A percentile compares a stretch with the other conserved stretches of the same genome.
Conservation (phyloP, 1,139 yeast genomes). For the Sugiyamaella neomexicana region DNA sequence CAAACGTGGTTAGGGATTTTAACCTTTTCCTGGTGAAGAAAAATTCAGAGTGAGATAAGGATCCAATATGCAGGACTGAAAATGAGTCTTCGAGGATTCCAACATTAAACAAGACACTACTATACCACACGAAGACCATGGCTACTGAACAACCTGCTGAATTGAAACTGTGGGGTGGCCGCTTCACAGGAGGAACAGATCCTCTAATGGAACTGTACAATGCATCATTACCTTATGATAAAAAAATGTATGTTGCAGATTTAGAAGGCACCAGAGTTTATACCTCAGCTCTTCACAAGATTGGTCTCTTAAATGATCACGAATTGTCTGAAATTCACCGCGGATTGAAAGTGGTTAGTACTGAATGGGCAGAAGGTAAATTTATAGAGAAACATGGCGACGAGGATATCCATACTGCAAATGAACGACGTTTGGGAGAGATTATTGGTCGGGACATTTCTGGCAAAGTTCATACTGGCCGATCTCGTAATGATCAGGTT, state of each 20-base stretch:
- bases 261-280: constrained; percentile 91
- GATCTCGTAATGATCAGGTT: constrained; percentile 97
- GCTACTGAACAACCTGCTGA: constrained; percentile 30
- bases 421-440: constrained; percentile 96
- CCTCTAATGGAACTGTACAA: constrained; percentile 97
- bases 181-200: constrained; percentile 94
- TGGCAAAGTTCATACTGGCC: constrained; percentile 97
- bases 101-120: neutral
- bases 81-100: constrained; percentile 3
- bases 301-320: constrained; percentile 67
- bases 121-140: neutral
- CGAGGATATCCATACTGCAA: constrained; percentile 98
- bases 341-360: constrained; percentile 68
- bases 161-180: constrained; percentile 94
- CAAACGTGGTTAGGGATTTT: neutral
- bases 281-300: constrained; percentile 78
- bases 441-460: constrained; percentile 89
- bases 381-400: constrained; percentile 90
- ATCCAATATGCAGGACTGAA: neutral
- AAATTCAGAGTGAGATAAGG: constrained; percentile 1
- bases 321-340: constrained; percentile 79
- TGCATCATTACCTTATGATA: constrained; percentile 94
- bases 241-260: constrained; percentile 92
- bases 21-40: neutral
- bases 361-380: constrained; percentile 75